These are phyloP conservation scores for Boletellus deceptivus DNA, from an alignment of 1,284 basidiomycete species.

Conservation along the genomic window DNA sequence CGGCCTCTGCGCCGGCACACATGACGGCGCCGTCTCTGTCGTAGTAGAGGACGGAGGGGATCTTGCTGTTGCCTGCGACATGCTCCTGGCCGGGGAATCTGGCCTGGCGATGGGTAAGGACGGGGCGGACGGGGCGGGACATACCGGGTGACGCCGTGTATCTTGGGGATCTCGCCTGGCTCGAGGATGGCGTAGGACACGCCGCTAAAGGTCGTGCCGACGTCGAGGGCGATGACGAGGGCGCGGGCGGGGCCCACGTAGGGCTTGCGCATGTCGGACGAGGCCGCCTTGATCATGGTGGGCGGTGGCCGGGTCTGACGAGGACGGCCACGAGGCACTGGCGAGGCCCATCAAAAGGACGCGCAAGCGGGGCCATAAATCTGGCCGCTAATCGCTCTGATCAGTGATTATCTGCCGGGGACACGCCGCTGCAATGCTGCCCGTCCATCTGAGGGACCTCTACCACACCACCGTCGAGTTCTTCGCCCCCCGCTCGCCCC, in stretches of 20 bases:
- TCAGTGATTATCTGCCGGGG: conserved; percentile 36
- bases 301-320: conserved; percentile 1
- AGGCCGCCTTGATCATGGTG: conserved; percentile 26
- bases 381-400: conserved; percentile 8
- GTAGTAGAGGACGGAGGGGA: conserved; percentile 73
- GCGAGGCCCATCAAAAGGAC: conserved; percentile 16
- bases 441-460: conserved; percentile 54
- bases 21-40: conserved; percentile 59
- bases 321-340: conserved; percentile 16
- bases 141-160: conserved; percentile 69
- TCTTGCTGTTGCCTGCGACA: conserved; percentile 80
- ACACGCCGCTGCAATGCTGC: conserved; percentile 39
- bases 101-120: conserved; percentile 14
- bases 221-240: conserved; percentile 71
- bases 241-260: conserved; percentile 60
- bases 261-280: conserved; percentile 68
- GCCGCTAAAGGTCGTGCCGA: conserved; percentile 75
- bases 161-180: conserved; percentile 69
- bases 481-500: conserved; percentile 44
- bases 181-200: conserved; percentile 75
- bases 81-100: conserved; percentile 81
- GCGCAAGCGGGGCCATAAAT: background rate
- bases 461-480: conserved; percentile 61
- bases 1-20: conserved; percentile 74
- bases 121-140: conserved; percentile 7